Percentiles rank a stretch among this genome's conserved stretches.
Evolutionary conservation across 345 rosid species (phyloP).

Genomic region (Acer negundo): DNA sequence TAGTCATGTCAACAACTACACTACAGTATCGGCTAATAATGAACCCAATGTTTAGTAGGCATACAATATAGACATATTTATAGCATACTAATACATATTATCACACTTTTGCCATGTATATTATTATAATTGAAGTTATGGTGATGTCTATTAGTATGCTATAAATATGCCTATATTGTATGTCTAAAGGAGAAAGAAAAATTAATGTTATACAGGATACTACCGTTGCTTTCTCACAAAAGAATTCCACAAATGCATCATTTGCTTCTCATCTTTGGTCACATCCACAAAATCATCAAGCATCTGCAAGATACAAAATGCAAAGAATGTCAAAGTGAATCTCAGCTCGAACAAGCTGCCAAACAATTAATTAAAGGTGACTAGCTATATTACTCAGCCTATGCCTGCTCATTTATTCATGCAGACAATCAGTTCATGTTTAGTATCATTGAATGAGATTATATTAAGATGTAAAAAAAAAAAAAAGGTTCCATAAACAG

Average conservation of each 20-base stretch:
- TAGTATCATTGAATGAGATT: background rate
- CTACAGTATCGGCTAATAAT: background rate
- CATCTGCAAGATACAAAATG: conserved; percentile 59
- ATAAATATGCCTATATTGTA: too few relatives aligned
- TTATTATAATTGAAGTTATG: too few relatives aligned
- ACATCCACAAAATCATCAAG: conserved; percentile 99
- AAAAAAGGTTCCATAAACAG: background rate
- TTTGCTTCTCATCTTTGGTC: conserved; percentile 91
- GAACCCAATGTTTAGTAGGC: too few relatives aligned
- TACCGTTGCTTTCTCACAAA: conserved; percentile 97
- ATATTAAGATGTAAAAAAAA: background rate
- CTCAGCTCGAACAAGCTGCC: background rate
- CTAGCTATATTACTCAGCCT: background rate
- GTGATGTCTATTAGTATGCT: too few relatives aligned
- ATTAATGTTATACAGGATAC: conserved; percentile 2
- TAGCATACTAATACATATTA: too few relatives aligned
- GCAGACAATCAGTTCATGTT: background rate
- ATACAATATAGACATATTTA: too few relatives aligned
- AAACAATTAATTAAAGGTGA: too few relatives aligned
- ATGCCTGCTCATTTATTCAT: background rate
- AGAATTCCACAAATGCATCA: conserved; percentile 99
- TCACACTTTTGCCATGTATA: too few relatives aligned
- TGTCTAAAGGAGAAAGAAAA: too few relatives aligned
- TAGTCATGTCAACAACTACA: background rate
- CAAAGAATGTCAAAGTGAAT: background rate